Percentiles rank a stretch among this genome's conserved stretches.
phyloP scores from a whole-genome alignment of 2,329 filamentous ascomycete genomes.

The Onygenales sp. region DNA sequence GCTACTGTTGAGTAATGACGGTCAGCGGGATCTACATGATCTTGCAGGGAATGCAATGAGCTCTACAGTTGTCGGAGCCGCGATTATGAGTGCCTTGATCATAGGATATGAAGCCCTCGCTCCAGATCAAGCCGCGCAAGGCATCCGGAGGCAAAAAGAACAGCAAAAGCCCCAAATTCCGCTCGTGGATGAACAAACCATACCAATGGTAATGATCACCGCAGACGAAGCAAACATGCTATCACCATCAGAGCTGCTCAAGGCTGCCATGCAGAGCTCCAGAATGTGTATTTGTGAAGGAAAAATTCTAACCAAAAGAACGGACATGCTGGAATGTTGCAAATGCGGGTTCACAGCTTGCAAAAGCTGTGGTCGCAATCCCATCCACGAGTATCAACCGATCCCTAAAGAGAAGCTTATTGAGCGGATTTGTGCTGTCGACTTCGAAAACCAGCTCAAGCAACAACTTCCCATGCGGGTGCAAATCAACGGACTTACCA shows the following conservation, averaged over 20 bases:
- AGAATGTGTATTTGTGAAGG: conserved; percentile 52
- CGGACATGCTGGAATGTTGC: conserved; percentile 38
- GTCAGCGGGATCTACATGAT: conserved; percentile 53
- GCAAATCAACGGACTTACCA: conserved; percentile 21
- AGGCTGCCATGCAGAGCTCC: conserved; percentile 24
- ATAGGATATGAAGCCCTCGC: conserved; percentile 22
- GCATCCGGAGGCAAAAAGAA: not conserved
- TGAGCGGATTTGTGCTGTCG: conserved; percentile 28
- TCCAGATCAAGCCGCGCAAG: conserved; percentile 6
- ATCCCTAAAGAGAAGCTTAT: conserved; percentile 20
- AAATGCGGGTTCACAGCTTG: conserved; percentile 49
- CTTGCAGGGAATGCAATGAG: conserved; percentile 75
- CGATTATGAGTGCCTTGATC: conserved; percentile 51
- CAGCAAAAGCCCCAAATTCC: not conserved
- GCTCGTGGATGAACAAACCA: conserved; percentile 6
- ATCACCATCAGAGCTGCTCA: conserved; percentile 13
- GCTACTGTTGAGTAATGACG: conserved; percentile 56
- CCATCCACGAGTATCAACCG: conserved; percentile 36
- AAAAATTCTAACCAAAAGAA: conserved; percentile 26
- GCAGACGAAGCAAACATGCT: conserved; percentile 4
- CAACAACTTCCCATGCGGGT: conserved; percentile 34
- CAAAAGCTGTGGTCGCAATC: conserved; percentile 44
- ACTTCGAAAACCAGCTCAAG: conserved; percentile 38
- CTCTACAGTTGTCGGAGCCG: conserved; percentile 58
- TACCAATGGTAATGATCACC: conserved; percentile 11